A percentile compares a stretch with the other conserved stretches of the same genome.
These are phyloP conservation scores for Stagonosporopsis cucurbitacearum DNA, from an alignment of 2,329 filamentous ascomycete species.

Conservation along the genomic window DNA sequence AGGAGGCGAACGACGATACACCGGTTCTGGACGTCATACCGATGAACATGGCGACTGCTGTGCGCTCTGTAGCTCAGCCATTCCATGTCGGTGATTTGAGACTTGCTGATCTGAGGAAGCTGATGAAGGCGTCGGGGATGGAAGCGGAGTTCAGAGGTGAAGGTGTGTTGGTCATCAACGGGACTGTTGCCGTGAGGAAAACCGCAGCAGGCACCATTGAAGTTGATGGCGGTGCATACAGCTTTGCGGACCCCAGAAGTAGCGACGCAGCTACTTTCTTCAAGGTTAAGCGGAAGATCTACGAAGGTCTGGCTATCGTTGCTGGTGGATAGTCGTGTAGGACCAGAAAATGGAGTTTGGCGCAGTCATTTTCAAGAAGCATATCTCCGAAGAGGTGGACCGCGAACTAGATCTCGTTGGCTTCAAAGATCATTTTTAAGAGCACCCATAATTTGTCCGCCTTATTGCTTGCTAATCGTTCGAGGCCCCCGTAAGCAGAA, in stretches of 20 bases:
- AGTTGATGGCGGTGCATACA: constrained; percentile 67
- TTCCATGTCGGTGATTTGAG: constrained; percentile 94
- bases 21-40: constrained; percentile 67
- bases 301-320: constrained; percentile 91
- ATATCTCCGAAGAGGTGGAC: neutral
- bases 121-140: constrained; percentile 81
- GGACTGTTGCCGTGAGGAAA: constrained; percentile 86
- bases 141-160: constrained; percentile 92
- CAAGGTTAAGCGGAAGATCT: constrained; percentile 88
- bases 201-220: constrained; percentile 85
- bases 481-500: neutral
- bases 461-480: too few species aligned
- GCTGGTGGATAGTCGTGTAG: constrained; percentile 64
- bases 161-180: constrained; percentile 88
- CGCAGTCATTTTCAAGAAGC: neutral
- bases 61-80: constrained; percentile 79
- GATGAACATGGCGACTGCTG: constrained; percentile 70
- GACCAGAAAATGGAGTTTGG: neutral
- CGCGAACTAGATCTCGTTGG: neutral
- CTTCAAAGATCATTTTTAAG: neutral
- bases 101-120: constrained; percentile 82
- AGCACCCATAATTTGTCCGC: too few species aligned
- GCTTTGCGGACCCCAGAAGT: constrained; percentile 50
- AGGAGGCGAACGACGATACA: constrained; percentile 55
- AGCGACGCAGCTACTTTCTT: constrained; percentile 73